These are phyloP conservation scores for Phytophthora fragariaefolia DNA, from an alignment of 352 stramenopile genomes.

Conservation along the genomic window DNA sequence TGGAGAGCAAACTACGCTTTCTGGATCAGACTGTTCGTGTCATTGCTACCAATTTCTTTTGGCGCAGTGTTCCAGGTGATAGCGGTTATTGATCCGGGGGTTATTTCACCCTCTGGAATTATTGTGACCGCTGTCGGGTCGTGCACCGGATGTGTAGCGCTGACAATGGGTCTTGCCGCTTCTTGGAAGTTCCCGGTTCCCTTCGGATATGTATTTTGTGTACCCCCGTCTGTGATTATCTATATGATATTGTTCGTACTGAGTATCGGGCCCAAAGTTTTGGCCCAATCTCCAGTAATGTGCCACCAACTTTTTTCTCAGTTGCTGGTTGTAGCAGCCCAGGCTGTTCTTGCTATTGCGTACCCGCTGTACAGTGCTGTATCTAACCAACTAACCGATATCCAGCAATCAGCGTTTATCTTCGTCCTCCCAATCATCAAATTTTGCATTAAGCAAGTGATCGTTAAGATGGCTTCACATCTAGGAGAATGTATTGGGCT, in stretches of 20 bases:
- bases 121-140: conserved; percentile 13
- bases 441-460: conserved; percentile 29
- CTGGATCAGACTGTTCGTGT: conserved; percentile 29
- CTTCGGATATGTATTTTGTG: conserved; percentile 27
- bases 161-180: conserved; percentile 20
- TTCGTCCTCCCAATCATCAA: conserved; percentile 22
- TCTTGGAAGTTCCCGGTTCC: conserved; percentile 30
- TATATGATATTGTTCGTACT: conserved; percentile 31
- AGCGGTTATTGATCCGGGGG: conserved; percentile 14
- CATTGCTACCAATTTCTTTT: conserved; percentile 15
- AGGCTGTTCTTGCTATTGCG: conserved; percentile 15
- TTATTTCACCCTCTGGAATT: conserved; percentile 8
- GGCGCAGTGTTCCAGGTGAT: conserved; percentile 20
- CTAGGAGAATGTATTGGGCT: conserved; percentile 17
- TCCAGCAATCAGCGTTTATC: conserved; percentile 3
- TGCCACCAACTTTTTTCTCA: conserved; percentile 11
- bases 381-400: neutral
- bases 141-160: conserved; percentile 15
- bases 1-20: conserved; percentile 36
- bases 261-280: conserved; percentile 9
- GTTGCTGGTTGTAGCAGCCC: conserved; percentile 20
- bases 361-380: conserved; percentile 34
- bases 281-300: neutral
- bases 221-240: conserved; percentile 17
- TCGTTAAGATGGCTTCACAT: neutral